These are phyloP conservation scores for Populus tomentosa DNA, from an alignment of 441 rosid genomes.

Conservation along the genomic window DNA sequence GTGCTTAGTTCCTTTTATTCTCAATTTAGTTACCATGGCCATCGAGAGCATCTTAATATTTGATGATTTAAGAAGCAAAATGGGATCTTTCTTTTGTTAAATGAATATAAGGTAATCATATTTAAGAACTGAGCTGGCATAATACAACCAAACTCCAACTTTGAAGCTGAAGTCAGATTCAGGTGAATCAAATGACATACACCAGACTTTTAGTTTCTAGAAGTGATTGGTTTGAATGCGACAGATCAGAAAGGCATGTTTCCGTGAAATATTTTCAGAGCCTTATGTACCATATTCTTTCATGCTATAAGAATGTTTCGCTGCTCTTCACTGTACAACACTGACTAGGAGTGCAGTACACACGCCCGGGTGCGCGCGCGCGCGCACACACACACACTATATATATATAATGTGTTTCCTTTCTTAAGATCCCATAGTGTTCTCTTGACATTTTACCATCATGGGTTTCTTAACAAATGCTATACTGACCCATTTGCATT, in stretches of 20 bases:
- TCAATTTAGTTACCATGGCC: not conserved
- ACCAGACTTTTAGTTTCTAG: not conserved
- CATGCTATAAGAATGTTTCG: not conserved
- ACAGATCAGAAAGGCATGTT: conserved; percentile 4
- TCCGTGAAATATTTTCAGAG: not conserved
- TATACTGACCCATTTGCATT: not conserved
- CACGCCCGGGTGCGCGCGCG: too few species aligned
- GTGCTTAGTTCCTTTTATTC: not conserved
- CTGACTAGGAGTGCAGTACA: too few species aligned
- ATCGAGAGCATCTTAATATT: not conserved
- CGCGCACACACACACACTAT: not conserved
- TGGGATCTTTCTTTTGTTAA: not conserved
- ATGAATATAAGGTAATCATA: too few species aligned
- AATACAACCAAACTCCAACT: too few species aligned
- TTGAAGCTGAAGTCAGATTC: not conserved
- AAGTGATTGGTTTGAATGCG: not conserved
- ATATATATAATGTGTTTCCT: not conserved
- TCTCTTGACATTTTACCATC: not conserved
- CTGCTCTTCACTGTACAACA: not conserved
- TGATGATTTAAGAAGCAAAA: not conserved
- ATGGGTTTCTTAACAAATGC: not conserved
- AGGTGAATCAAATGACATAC: not conserved
- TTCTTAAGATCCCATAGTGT: not conserved
- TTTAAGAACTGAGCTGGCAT: not conserved
- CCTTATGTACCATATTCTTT: not conserved